Evolutionary conservation across 1,284 basidiomycete species (phyloP).

Genomic region (Dichomitus squalens): DNA sequence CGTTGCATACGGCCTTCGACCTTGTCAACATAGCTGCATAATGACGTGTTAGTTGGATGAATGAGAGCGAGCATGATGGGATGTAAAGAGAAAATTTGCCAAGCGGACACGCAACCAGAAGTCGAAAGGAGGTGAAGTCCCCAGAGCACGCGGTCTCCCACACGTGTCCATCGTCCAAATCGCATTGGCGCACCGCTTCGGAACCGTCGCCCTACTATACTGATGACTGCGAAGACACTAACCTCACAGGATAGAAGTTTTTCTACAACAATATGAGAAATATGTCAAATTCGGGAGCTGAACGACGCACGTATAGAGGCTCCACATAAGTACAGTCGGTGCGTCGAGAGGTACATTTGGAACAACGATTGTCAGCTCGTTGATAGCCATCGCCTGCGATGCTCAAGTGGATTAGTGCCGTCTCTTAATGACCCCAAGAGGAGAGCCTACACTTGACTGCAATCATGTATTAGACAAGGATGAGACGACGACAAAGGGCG

Average conservation of each 20-base stretch:
- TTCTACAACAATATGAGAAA: neutral
- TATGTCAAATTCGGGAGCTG: neutral
- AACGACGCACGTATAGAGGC: neutral
- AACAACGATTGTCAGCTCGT: constrained; percentile 68
- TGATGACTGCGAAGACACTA: neutral
- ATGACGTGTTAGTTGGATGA: neutral
- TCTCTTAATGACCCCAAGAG: neutral
- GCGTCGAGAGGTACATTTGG: constrained; percentile 74
- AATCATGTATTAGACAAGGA: neutral
- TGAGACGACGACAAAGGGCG: too few relatives aligned
- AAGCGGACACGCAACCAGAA: too few relatives aligned
- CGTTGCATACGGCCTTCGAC: constrained; percentile 72
- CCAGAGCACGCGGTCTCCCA: too few relatives aligned
- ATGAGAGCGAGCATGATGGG: neutral
- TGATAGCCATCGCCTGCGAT: constrained; percentile 30
- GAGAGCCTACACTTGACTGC: neutral
- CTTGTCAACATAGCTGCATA: constrained; percentile 64
- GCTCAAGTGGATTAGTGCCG: neutral
- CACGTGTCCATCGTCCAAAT: too few relatives aligned
- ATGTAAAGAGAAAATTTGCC: neutral
- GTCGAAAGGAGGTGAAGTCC: too few relatives aligned
- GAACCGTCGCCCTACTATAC: too few relatives aligned
- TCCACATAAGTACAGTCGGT: constrained; percentile 71
- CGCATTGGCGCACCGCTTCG: too few relatives aligned
- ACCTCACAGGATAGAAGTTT: constrained; percentile 1